These are phyloP conservation scores for Kazachstania viticola DNA, from an alignment of 805 yeast species.

Conservation along the genomic window DNA sequence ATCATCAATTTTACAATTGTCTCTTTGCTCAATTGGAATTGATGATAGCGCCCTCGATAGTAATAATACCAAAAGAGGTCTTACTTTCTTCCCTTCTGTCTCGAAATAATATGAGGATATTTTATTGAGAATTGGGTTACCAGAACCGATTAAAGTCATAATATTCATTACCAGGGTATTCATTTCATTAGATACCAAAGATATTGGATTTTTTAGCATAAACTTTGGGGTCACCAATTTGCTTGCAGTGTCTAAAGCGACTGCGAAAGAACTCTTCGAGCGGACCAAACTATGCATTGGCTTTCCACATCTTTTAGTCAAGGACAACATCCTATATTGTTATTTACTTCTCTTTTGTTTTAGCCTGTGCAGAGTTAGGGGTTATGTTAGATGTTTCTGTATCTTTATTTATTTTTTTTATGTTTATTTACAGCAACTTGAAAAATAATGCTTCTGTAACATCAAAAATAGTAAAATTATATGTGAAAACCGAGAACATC, in stretches of 20 bases:
- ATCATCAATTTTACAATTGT: conserved; percentile 48
- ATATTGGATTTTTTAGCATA: conserved; percentile 68
- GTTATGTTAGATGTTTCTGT: too few species aligned
- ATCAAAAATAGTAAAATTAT: too few species aligned
- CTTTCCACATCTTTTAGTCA: too few species aligned
- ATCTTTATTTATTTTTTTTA: too few species aligned
- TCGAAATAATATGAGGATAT: conserved; percentile 93
- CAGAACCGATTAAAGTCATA: conserved; percentile 77
- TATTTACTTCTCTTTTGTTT: conserved; percentile 16
- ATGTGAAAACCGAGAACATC: too few species aligned
- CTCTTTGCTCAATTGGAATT: conserved; percentile 61
- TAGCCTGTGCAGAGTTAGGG: not conserved
- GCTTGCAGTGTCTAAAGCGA: conserved; percentile 67
- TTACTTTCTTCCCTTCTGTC: conserved; percentile 89
- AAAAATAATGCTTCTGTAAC: too few species aligned
- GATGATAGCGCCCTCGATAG: conserved; percentile 69
- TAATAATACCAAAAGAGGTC: conserved; percentile 81
- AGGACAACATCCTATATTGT: too few species aligned
- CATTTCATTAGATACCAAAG: conserved; percentile 90
- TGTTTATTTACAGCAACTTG: too few species aligned
- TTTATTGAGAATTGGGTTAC: conserved; percentile 85
- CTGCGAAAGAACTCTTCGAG: conserved; percentile 31
- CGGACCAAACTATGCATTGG: too few species aligned
- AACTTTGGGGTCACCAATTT: conserved; percentile 55
- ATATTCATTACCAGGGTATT: conserved; percentile 76